phyloP scores from a whole-genome alignment of 345 rosid species.

The Ailanthus altissimus region DNA sequence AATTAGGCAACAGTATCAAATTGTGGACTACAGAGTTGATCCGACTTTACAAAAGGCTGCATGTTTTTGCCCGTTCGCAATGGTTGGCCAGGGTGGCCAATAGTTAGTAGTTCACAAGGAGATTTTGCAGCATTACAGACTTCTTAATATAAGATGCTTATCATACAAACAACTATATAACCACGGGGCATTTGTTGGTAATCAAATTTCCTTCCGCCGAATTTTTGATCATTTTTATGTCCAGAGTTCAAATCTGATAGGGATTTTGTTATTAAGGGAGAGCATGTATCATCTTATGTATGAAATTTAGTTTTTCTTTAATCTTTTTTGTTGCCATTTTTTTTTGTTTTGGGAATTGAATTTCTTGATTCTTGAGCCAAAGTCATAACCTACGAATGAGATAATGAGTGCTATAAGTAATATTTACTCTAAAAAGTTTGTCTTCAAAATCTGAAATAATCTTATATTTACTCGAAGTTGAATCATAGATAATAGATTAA shows the following conservation, averaged over 20 bases:
- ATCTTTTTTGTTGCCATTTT: not conserved
- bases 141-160: not conserved
- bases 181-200: not conserved
- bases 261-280: conserved; percentile 3
- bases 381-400: no score
- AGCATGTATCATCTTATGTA: conserved; percentile 14
- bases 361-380: no score
- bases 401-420: no score
- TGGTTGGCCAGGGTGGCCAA: not conserved
- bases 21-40: not conserved
- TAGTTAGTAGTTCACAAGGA: not conserved
- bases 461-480: no score
- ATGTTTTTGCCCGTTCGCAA: not conserved
- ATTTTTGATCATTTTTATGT: conserved; percentile 16
- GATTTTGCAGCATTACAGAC: not conserved
- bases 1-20: not conserved
- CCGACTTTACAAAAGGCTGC: not conserved
- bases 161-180: not conserved
- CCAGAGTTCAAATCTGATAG: not conserved
- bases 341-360: no score
- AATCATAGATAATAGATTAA: no score
- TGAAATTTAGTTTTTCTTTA: not conserved
- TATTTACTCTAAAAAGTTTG: no score
- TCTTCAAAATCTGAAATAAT: no score
- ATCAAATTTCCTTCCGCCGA: not conserved